Evolutionary conservation across 371 early-diverging fungal species (phyloP), one percentile per base, ranked within the genome.

Genomic region (Entomophthora muscae): DNA sequence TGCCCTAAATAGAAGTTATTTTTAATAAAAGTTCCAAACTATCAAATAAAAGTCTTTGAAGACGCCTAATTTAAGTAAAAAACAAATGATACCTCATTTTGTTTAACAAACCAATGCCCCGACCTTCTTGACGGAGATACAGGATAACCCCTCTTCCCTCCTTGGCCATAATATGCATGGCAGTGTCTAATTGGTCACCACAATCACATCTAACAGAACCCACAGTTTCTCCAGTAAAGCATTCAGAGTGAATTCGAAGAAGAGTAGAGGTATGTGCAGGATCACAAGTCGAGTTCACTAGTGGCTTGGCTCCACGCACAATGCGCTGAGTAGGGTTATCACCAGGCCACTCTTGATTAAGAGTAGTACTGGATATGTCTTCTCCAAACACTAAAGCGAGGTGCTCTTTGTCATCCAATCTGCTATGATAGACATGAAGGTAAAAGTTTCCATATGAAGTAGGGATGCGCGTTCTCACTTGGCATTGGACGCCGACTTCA

Each of bases 221-320:
- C 1, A 95, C 84, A 0, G 91, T 93, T 71, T 97, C 98, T 33
- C 98, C 95, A 0, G 98, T 97, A 66, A 91, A 95, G 68, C 98
- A 97, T 66, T 91, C 93, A 0, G 95, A 94, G 66, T 97, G 98
- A 52, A 97, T 92, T 24, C 95, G 83, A 1, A 85, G 90, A 57
- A 95, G 70, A 3, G 95, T 90, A 2, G 79, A 69, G 13, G 51
- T 51, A n/a, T n/a, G n/a, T 1, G 17, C 22, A 32, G 21, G 33
- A 22, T 21, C 66, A 29, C 62, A 30, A 59, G 53, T 63, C 57
- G 1, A 64, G 51, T 42, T 61, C 63, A 27, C 30, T 60, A 22
- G 61, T 32, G 60, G 60, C 28, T 78, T 78, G 23, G 91, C 91
- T 1, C 91, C 91, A 7, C 90, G 81, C 29, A 85, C 80, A 65